Conservation (phyloP, 345 rosid species). For the Dovyalis caffra region DNA sequence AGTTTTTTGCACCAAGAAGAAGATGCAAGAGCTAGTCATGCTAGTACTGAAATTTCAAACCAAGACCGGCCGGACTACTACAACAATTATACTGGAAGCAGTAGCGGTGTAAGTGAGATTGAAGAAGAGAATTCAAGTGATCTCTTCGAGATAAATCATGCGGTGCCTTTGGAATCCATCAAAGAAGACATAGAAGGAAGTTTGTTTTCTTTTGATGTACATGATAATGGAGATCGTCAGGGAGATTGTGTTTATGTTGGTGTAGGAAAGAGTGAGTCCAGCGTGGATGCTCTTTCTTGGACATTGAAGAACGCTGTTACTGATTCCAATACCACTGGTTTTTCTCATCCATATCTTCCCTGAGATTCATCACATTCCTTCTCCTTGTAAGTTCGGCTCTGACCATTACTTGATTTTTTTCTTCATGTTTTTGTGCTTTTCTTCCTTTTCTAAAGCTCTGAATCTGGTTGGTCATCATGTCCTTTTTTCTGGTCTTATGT, state of each 20-base stretch:
- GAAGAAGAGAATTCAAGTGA: slow-evolving; percentile 33
- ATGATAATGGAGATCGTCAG: neutral
- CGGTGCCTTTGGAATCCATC: slow-evolving; percentile 5
- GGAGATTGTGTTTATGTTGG: slow-evolving; percentile 62
- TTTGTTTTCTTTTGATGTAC: slow-evolving; percentile 38
- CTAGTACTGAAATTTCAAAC: neutral
- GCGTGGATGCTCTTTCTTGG: slow-evolving; percentile 85
- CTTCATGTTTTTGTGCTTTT: neutral
- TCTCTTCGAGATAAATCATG: slow-evolving; percentile 31
- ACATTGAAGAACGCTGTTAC: slow-evolving; percentile 42
- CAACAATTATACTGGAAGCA: neutral
- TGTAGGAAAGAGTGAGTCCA: slow-evolving; percentile 74
- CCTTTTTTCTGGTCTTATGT: no score
- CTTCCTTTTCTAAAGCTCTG: neutral
- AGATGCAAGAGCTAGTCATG: neutral
- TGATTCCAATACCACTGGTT: slow-evolving; percentile 28
- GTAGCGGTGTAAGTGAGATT: slow-evolving; percentile 20
- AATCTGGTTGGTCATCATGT: neutral
- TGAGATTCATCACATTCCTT: slow-evolving; percentile 56
- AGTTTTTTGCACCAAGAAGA: neutral
- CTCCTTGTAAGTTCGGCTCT: slow-evolving; percentile 47
- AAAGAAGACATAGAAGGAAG: slow-evolving; percentile 35
- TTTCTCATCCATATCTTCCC: slow-evolving; percentile 68
- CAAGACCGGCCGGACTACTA: neutral
- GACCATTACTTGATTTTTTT: neutral